phyloP scores from a whole-genome alignment of 176 grass and related monocot genomes.

The Puya raimondii region DNA sequence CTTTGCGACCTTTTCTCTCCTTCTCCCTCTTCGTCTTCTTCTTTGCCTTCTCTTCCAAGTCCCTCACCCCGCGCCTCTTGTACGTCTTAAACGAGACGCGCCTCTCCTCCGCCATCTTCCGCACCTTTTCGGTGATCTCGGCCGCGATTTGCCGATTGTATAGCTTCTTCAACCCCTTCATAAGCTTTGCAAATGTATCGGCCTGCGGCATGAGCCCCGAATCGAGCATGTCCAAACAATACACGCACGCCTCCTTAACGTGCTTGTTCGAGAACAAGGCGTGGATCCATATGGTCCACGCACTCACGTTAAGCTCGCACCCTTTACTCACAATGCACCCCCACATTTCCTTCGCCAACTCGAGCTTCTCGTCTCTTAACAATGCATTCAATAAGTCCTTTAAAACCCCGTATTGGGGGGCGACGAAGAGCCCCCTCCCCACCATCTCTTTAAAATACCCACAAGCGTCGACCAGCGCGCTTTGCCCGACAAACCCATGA shows the following conservation, averaged over 20 bases:
- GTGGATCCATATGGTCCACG: constrained; percentile 98
- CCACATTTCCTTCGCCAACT: constrained; percentile 91
- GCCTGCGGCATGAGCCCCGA: constrained; percentile 80
- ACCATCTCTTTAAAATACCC: constrained; percentile 79
- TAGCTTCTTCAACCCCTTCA: constrained; percentile 84
- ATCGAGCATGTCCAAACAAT: constrained; percentile 94
- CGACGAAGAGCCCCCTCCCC: constrained; percentile 63
- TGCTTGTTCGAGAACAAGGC: constrained; percentile 56
- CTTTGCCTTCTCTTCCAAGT: constrained; percentile 62
- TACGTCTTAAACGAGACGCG: constrained; percentile 90
- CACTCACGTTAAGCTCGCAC: constrained; percentile 73
- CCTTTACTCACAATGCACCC: constrained; percentile 56
- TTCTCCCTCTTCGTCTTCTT: constrained; percentile 43
- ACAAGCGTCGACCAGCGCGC: constrained; percentile 52
- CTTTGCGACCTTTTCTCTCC: constrained; percentile 8
- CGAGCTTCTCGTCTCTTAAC: constrained; percentile 63
- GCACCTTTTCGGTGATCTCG: constrained; percentile 87
- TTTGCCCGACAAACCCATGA: constrained; percentile 54
- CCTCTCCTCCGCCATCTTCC: constrained; percentile 81
- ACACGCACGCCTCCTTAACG: constrained; percentile 76
- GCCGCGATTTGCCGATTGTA: constrained; percentile 77
- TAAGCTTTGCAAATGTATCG: constrained; percentile 75
- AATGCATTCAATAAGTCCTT: constrained; percentile 80
- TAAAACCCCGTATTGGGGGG: constrained; percentile 72
- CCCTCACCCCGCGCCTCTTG: constrained; percentile 77